Conservation (phyloP, 768 basidiomycete genomes). For the Phanerodontia chrysosporium region DNA sequence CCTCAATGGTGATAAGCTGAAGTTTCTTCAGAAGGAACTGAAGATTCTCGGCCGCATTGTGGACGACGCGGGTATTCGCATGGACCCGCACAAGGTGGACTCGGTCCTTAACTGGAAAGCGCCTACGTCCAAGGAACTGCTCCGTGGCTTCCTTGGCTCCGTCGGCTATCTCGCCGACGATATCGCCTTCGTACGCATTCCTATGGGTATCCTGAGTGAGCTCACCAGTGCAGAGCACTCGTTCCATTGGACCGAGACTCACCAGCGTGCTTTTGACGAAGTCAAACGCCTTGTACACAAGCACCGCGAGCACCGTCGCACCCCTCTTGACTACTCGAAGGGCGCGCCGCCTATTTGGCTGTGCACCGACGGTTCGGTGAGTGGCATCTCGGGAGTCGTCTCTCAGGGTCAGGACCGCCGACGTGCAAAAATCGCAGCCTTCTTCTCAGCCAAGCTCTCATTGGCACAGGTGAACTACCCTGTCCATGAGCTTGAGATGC, state of each 20-base stretch:
- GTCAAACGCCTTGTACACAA: slow-evolving; percentile 7
- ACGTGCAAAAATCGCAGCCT: slow-evolving; percentile 16
- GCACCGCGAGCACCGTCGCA: slow-evolving; percentile 5
- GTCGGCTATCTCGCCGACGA: slow-evolving; percentile 35
- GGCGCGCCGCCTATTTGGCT: slow-evolving; percentile 22
- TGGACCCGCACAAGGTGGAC: slow-evolving; percentile 32
- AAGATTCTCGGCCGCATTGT: slow-evolving; percentile 39
- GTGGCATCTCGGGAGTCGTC: slow-evolving; percentile 16
- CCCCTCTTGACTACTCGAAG: no score
- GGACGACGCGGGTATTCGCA: slow-evolving; percentile 34
- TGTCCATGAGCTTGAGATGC: slow-evolving; percentile 34
- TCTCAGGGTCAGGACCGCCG: slow-evolving; percentile 19
- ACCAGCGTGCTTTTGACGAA: slow-evolving; percentile 20
- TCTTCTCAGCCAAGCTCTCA: slow-evolving; percentile 27
- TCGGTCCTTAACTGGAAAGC: slow-evolving; percentile 30
- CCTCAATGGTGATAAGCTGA: slow-evolving; percentile 30
- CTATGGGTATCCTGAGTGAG: slow-evolving; percentile 27
- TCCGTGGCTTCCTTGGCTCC: slow-evolving; percentile 37
- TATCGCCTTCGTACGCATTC: slow-evolving; percentile 32
- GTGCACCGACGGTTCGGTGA: slow-evolving; percentile 19
- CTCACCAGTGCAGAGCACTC: slow-evolving; percentile 25
- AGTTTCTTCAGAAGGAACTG: slow-evolving; percentile 26
- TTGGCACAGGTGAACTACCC: slow-evolving; percentile 29
- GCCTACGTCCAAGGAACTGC: slow-evolving; percentile 30
- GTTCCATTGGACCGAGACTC: slow-evolving; percentile 26